Base-by-base conservation (phyloP, 2,329 filamentous ascomycete species). In the Colletotrichum theobromicola region DNA sequence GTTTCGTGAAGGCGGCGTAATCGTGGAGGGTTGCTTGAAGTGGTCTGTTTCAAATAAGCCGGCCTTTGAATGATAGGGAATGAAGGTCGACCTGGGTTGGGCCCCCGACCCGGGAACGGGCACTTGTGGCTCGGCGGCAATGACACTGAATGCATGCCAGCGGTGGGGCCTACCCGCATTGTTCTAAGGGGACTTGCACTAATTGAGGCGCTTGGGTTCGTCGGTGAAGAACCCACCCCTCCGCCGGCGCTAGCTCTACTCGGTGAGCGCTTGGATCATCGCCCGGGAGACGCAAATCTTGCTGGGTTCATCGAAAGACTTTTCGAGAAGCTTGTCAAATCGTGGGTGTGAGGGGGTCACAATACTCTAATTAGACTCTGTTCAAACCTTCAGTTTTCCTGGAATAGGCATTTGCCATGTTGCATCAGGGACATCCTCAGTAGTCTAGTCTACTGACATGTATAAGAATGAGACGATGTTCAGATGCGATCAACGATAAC, bases 31-130 rank as follows among this genome's bases (percentile, higher is more conserved):
- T 62, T 74, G 62, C 62, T 74, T 72, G 72, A 57, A 72, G 62
- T 72, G 72, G 68, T 72, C 68, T 64, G 72, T 74, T 74, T 74
- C 72, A 74, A 61, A 67, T 74, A 74, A 72, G 72, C 34, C 68
- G 61, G 72, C 35, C 55, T 50, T 74, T 67, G 62, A 71, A 72
- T 63, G 62, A 74, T 72, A 58, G 68, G 67, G 71, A 72, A 74
- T 57, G 72, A 32, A 67, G 69, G 58, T 64, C 32, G 53, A 58
- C 68, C 67, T 72, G 65, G 70, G 68, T 62, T 37, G 72, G 42
- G 42, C 37, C 28, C 37, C 62, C 72, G 68, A 67, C 68, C 55
- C 68, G 42, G 42, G n/a, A 50, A 50, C 42, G n/a, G n/a, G n/a
- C n/a, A 50, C 57, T 72, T 72, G 72, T 74, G 61, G 68, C 68